Percentiles rank a stretch among this genome's conserved stretches.
These are phyloP conservation scores for Trichosporon sp. DNA, from an alignment of 1,284 basidiomycete species.

Conservation along the genomic window DNA sequence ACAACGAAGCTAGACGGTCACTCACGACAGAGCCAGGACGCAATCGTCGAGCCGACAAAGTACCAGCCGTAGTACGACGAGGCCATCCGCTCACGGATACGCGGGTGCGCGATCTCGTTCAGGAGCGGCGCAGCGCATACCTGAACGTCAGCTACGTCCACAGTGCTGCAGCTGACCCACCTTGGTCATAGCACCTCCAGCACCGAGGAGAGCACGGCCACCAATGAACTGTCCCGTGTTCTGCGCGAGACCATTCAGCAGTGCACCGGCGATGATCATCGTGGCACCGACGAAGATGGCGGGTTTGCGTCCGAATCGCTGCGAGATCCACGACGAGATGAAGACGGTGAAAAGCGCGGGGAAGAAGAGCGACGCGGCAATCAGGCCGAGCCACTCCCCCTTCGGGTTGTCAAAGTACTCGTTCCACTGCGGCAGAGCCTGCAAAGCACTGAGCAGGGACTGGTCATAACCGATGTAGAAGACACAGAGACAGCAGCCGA, in stretches of 20 bases:
- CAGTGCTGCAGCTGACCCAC: neutral
- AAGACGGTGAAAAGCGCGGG: constrained; percentile 38
- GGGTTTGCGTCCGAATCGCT: constrained; percentile 35
- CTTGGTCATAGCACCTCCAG: constrained; percentile 40
- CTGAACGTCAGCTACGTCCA: neutral
- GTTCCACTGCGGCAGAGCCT: constrained; percentile 37
- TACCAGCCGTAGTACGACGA: constrained; percentile 29
- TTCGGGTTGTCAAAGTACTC: constrained; percentile 39
- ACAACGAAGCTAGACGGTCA: neutral
- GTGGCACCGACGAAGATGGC: constrained; percentile 37
- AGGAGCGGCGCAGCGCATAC: constrained; percentile 33
- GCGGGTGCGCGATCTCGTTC: constrained; percentile 40
- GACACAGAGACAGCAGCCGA: constrained; percentile 36
- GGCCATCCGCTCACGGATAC: constrained; percentile 34
- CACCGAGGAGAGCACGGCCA: constrained; percentile 38
- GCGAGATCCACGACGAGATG: constrained; percentile 33
- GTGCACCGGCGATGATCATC: constrained; percentile 38
- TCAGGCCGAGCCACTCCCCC: constrained; percentile 38
- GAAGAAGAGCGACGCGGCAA: constrained; percentile 38
- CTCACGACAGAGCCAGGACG: constrained; percentile 25
- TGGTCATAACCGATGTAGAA: constrained; percentile 41
- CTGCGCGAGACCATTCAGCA: constrained; percentile 39
- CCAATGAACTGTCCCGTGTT: constrained; percentile 31
- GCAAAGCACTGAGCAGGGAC: constrained; percentile 36
- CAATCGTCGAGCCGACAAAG: constrained; percentile 26